Evolutionary conservation across 805 yeast genomes (phyloP), one percentile per base, ranked within the genome.

Genomic region (Monosporozyma aquatica): DNA sequence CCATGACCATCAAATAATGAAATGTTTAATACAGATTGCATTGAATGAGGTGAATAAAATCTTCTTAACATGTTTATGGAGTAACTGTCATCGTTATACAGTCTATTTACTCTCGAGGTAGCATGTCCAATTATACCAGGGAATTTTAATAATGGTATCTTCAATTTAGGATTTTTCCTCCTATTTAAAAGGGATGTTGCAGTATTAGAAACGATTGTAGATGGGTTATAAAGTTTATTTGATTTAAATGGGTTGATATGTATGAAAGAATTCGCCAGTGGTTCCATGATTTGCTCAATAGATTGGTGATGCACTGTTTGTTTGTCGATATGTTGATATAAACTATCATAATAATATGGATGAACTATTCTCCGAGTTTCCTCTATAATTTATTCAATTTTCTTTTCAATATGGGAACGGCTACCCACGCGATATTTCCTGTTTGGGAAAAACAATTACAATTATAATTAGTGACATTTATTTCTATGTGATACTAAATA

Each of bases 1-100:
- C 97, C 98, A 64, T 92, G 98, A 8, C 98, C 98, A 64, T 92
- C 98, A 61, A 84, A 87, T 1, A 92, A 72, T 37, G 77, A 76
- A 53, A 85, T 79, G 50, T 76, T 77, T 64, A 90, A 83, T 15
- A 80, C 77, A 1, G 61, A 47, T 47, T 25, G 59, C 41, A 21
- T 53, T 46, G 21, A 53, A 44, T 44, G 32, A 29, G 48, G 48
- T 23, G 44, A 18, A 36, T 54, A 39, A 3, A 29, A 39, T 30
- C 48, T 48, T 13, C 68, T 63, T 29, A 86, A 54, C 40, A 85
- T 75, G 22, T 75, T 75, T 17, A 87, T 85, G 40, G 76, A 74
- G 61, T 75, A 82, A 36, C 76, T 68, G 64, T 90, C 98, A 61
- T 90, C 97, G 61, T 90, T 92, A 54, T 74, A 73, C 28, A 72